Base-by-base conservation (phyloP, 208 protist species). In the Leishmania tarentolae region DNA sequence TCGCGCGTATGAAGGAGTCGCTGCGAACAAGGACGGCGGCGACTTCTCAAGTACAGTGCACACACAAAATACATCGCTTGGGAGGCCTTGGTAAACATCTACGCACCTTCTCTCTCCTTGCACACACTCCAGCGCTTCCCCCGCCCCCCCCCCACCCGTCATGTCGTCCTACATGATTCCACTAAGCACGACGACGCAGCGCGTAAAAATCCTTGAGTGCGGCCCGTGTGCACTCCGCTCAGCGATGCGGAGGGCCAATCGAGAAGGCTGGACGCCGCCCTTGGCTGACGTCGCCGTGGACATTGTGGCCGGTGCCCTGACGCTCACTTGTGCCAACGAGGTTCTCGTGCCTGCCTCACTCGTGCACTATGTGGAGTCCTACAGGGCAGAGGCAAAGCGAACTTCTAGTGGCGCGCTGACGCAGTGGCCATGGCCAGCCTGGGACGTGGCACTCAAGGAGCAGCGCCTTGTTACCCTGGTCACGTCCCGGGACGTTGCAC, bases 341-440 rank as follows among this genome's bases (percentile, higher is more conserved):
- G 83, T 92, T 0, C 88, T 96, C 52, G 84, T 97, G 0, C 94
- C 94, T 1, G 82, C 86, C 37, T 84, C 86, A 0, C 76, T 95
- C 17, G 83, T 92, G 3, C 65, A 85, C 28, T 88, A 82, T 42
- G 52, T 90, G 42, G 84, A 91, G n/a, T 44, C 56, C 35, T 56
- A 46, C 31, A 15, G 52, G 65, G 40, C 69, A 37, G 69, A 53
- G 35, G 42, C 42, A 13, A 52, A 24, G 28, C 42, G 28, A 44
- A 47, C 69, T 17, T 0, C 69, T 7, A 31, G 42, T 35, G 50
- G 69, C 40, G 37, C 28, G 28, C 69, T 19, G 44, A 37, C 7
- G 4, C n/a, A n/a, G 74, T 75, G 66, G 75, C 79, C 74, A 71
- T 85, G 82, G 82, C 76, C 57, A 6, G 61, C 68, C 52, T 93